phyloP scores from a whole-genome alignment of 2,329 filamentous ascomycete species.

The Neopestalotiopsis clavispora region DNA sequence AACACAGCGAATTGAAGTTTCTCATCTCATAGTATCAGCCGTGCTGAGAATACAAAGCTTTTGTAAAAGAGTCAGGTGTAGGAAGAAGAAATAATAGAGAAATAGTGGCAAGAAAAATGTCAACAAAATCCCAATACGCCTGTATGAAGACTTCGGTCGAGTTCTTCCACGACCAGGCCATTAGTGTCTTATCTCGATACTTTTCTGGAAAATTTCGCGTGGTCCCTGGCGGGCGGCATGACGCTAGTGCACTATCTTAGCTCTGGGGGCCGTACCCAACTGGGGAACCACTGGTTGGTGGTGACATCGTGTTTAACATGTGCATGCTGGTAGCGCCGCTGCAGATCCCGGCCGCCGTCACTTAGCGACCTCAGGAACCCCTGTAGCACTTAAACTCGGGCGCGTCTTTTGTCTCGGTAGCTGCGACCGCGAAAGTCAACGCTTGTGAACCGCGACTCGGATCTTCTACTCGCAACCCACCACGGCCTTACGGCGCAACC shows the following conservation, averaged over 20 bases:
- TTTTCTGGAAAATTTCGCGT: slow-evolving; percentile 5
- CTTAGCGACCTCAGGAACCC: background rate
- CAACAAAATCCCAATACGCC: background rate
- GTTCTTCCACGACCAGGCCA: background rate
- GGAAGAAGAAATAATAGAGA: slow-evolving; percentile 12
- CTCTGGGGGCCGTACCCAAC: background rate
- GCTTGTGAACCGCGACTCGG: background rate
- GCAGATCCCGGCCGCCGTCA: background rate
- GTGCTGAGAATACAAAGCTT: background rate
- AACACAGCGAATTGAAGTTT: slow-evolving; percentile 31
- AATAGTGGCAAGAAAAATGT: background rate
- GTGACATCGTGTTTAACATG: background rate
- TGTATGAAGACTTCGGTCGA: background rate
- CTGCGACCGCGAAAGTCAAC: background rate
- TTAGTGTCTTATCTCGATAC: background rate
- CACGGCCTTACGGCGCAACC: background rate
- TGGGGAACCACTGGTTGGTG: background rate
- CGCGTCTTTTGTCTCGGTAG: background rate
- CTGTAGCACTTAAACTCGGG: background rate
- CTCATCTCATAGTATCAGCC: slow-evolving; percentile 33
- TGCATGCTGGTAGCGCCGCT: background rate
- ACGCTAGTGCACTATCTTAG: background rate
- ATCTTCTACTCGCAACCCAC: background rate
- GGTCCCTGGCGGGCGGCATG: slow-evolving; percentile 1
- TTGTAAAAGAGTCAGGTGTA: background rate